These are phyloP conservation scores for Coemansia sp. DNA, from an alignment of 192 early-diverging fungal species.

Conservation along the genomic window DNA sequence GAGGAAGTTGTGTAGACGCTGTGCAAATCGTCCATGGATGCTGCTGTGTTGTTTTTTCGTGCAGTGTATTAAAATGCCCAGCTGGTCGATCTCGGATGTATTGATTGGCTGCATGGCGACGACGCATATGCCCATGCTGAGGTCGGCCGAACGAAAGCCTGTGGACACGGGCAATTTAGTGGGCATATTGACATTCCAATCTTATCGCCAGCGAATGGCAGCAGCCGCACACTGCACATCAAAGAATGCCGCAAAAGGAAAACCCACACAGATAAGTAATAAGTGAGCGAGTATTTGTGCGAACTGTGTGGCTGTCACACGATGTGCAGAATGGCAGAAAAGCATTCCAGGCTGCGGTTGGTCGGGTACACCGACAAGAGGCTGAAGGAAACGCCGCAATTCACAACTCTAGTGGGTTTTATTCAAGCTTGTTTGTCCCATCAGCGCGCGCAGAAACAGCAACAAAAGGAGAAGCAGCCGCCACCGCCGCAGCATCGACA, in stretches of 20 bases:
- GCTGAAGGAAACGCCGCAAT: not conserved
- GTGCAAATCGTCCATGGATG: not conserved
- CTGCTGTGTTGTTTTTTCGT: not conserved
- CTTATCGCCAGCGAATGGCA: not conserved
- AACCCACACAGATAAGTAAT: not conserved
- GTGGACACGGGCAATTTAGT: slow-evolving; percentile 1
- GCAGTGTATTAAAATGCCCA: not conserved
- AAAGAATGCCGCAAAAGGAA: not conserved
- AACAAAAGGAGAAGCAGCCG: not conserved
- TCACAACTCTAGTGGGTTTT: not conserved
- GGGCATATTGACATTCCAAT: not conserved
- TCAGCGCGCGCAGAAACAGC: not conserved
- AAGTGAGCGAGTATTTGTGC: slow-evolving; percentile 2
- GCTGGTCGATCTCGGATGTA: not conserved
- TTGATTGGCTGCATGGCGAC: slow-evolving; percentile 1
- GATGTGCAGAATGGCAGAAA: not conserved
- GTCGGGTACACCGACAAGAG: not conserved
- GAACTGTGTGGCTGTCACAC: slow-evolving; percentile 4
- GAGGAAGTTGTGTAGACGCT: not conserved
- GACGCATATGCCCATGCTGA: not conserved
- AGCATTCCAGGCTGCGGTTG: not conserved
- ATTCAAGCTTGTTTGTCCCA: not conserved
- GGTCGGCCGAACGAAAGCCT: not conserved
- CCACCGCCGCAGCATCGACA: not conserved
- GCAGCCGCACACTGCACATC: not conserved